phyloP scores from a whole-genome alignment of 2,329 filamentous ascomycete genomes.

The Colletotrichum destructivum region DNA sequence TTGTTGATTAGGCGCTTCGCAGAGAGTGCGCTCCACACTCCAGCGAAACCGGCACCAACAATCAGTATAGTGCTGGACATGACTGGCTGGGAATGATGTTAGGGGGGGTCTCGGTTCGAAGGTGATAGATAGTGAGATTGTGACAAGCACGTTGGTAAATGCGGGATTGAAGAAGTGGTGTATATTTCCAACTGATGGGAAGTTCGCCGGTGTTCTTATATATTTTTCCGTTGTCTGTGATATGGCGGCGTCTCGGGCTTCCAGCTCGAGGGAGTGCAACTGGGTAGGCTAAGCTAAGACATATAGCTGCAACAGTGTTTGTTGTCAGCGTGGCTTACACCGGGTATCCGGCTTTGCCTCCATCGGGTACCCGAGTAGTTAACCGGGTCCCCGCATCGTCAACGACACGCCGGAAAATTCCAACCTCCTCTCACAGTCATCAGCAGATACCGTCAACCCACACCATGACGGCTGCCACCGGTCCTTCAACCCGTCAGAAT shows the following conservation, averaged over 20 bases:
- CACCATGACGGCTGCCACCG: neutral
- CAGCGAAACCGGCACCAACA: slow-evolving; percentile 54
- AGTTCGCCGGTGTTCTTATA: no score
- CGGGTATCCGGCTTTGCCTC: neutral
- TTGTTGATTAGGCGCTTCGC: slow-evolving; percentile 51
- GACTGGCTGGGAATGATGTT: neutral
- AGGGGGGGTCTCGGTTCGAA: no score
- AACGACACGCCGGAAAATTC: neutral
- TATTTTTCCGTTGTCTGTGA: neutral
- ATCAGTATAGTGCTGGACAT: slow-evolving; percentile 43
- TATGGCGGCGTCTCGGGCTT: neutral
- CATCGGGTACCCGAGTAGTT: slow-evolving; percentile 22
- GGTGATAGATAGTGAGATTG: neutral
- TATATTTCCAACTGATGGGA: neutral
- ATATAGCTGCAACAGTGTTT: neutral
- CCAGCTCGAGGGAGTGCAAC: neutral
- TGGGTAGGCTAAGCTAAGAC: neutral
- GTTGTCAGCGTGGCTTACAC: neutral
- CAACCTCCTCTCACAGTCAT: neutral
- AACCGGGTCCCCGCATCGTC: slow-evolving; percentile 17
- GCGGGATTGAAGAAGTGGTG: neutral
- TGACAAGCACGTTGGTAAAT: neutral
- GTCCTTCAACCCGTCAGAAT: neutral
- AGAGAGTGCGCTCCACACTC: slow-evolving; percentile 55
- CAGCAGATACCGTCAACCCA: neutral